phyloP scores from a whole-genome alignment of 2,329 filamentous ascomycete species.

The Paecilomyces dactylethromorphus region DNA sequence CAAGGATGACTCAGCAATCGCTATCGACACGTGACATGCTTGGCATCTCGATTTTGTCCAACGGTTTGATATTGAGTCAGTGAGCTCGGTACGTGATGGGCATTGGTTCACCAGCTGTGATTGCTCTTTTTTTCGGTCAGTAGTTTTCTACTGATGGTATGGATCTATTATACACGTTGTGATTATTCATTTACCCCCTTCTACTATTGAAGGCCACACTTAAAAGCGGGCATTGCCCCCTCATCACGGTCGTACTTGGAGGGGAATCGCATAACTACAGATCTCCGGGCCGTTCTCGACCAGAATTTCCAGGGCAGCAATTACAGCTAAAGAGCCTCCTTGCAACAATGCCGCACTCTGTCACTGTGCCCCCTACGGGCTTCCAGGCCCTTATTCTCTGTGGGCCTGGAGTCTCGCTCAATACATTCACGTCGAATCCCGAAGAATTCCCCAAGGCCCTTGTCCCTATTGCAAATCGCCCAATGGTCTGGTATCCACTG shows the following conservation, averaged over 20 bases:
- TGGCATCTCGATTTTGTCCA: background rate
- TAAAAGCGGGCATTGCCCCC: background rate
- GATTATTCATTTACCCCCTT: background rate
- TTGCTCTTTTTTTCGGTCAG: background rate
- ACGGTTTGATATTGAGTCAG: background rate
- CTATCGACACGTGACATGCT: conserved; percentile 21
- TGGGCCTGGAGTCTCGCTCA: conserved; percentile 43
- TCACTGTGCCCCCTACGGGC: conserved; percentile 51
- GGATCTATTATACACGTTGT: background rate
- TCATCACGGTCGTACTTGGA: background rate
- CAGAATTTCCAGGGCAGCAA: background rate
- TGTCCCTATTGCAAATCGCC: conserved; percentile 44
- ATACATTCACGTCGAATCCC: conserved; percentile 44
- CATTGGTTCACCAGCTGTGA: background rate
- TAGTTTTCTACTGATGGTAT: background rate
- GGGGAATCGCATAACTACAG: background rate
- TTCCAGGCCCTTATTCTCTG: conserved; percentile 45
- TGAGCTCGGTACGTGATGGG: background rate
- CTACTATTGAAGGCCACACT: background rate
- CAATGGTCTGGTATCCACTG: conserved; percentile 45
- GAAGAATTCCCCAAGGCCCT: conserved; percentile 44
- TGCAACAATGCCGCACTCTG: conserved; percentile 20
- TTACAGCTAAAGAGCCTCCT: conserved; percentile 20
- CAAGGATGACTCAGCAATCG: conserved; percentile 9
- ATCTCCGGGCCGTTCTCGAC: background rate